Percentiles rank a stretch among this genome's conserved stretches.
Evolutionary conservation across 306 rosid genomes (phyloP).

Genomic region (Chamaecrista fasciculata): DNA sequence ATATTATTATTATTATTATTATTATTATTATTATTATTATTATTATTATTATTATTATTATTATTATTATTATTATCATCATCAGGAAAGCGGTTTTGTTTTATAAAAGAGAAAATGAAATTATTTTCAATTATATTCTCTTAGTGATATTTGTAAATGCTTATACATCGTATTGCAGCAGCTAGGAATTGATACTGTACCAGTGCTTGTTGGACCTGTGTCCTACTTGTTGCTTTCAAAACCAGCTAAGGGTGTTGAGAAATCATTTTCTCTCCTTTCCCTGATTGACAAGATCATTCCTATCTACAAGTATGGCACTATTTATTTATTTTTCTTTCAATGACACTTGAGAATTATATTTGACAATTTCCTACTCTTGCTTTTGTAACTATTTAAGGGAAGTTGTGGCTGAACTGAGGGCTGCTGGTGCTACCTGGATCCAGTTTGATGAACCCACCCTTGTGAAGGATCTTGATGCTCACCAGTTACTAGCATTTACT

Average conservation of each 20-base stretch:
- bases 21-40: no score
- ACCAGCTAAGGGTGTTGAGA: constrained; percentile 75
- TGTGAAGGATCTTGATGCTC: constrained; percentile 66
- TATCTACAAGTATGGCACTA: constrained; percentile 54
- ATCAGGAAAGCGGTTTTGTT: background rate
- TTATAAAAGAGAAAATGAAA: background rate
- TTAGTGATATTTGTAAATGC: background rate
- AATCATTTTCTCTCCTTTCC: constrained; percentile 58
- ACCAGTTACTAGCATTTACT: constrained; percentile 64
- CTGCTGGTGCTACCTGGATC: constrained; percentile 82
- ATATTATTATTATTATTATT: background rate
- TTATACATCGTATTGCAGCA: constrained; percentile 32
- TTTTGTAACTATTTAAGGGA: constrained; percentile 47
- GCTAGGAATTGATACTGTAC: constrained; percentile 76
- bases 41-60: no score
- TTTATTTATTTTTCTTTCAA: background rate
- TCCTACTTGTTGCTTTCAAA: constrained; percentile 81
- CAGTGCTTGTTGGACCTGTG: constrained; percentile 82
- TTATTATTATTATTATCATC: background rate
- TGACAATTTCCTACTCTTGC: background rate
- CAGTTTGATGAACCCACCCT: constrained; percentile 88
- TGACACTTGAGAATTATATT: constrained; percentile 13
- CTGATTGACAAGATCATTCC: constrained; percentile 67
- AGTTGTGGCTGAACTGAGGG: constrained; percentile 73
- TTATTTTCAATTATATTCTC: background rate